phyloP scores from a whole-genome alignment of 176 grass and related monocot genomes.

The Carex myosuroides region DNA sequence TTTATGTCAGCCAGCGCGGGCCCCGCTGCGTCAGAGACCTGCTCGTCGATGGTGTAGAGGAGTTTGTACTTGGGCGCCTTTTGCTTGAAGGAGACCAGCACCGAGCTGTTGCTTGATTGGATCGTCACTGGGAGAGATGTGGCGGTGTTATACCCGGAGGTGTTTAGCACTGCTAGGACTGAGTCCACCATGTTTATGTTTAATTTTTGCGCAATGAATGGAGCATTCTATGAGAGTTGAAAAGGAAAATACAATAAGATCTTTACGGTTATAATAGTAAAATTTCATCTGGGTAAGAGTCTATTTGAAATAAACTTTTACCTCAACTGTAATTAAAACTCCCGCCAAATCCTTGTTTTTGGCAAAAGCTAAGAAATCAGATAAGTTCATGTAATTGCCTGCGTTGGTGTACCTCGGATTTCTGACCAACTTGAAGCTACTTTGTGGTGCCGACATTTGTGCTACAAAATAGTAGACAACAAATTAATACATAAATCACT shows the following conservation, averaged over 20 bases:
- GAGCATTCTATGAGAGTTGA: constrained; percentile 53
- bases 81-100: constrained; percentile 67
- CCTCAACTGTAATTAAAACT: constrained; percentile 86
- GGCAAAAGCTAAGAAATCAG: constrained; percentile 69
- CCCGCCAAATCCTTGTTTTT: constrained; percentile 65
- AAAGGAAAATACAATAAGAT: constrained; percentile 1
- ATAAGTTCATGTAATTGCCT: constrained; percentile 71
- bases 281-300: neutral
- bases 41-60: constrained; percentile 60
- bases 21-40: constrained; percentile 36
- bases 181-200: constrained; percentile 49
- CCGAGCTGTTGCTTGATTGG: constrained; percentile 70
- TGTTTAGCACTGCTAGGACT: constrained; percentile 35
- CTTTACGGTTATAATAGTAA: neutral
- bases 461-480: constrained; percentile 40
- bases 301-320: constrained; percentile 28
- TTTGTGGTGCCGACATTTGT: constrained; percentile 46
- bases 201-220: constrained; percentile 54
- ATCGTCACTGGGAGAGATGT: constrained; percentile 59
- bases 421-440: constrained; percentile 28
- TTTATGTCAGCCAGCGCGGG: constrained; percentile 58
- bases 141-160: constrained; percentile 50
- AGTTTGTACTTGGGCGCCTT: constrained; percentile 47
- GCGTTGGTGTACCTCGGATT: constrained; percentile 69
- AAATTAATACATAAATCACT: constrained; percentile 16